Conservation (phyloP, 78 protist species). For the Speleostelium caveatum region DNA sequence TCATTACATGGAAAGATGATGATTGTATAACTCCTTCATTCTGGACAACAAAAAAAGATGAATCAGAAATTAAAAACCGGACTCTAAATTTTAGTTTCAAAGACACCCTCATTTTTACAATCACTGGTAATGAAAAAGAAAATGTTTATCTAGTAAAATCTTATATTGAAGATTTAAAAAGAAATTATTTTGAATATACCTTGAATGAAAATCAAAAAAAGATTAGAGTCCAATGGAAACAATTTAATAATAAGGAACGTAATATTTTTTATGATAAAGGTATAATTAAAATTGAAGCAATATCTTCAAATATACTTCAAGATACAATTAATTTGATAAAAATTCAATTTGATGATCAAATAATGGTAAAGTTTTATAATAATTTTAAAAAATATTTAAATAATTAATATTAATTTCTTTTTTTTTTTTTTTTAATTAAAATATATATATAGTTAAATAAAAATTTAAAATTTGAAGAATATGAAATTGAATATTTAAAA, state of each 20-base stretch:
- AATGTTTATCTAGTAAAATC: neutral
- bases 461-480: neutral
- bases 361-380: neutral
- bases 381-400: too few relatives aligned
- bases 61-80: neutral
- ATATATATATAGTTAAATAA: neutral
- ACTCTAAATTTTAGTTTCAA: too few relatives aligned
- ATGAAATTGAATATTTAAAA: neutral
- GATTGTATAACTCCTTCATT: neutral
- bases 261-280: neutral
- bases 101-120: neutral
- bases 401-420: neutral
- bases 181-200: neutral
- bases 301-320: neutral
- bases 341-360: neutral
- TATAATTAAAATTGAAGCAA: slow-evolving; percentile 3
- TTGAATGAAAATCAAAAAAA: neutral
- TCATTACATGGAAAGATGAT: neutral
- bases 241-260: neutral
- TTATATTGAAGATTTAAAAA: neutral
- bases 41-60: neutral
- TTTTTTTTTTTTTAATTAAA: too few relatives aligned
- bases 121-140: neutral
- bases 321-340: neutral
- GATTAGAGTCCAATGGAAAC: neutral